Conservation (phyloP, 805 yeast genomes). For the Wickerhamomyces hampshirensis region DNA sequence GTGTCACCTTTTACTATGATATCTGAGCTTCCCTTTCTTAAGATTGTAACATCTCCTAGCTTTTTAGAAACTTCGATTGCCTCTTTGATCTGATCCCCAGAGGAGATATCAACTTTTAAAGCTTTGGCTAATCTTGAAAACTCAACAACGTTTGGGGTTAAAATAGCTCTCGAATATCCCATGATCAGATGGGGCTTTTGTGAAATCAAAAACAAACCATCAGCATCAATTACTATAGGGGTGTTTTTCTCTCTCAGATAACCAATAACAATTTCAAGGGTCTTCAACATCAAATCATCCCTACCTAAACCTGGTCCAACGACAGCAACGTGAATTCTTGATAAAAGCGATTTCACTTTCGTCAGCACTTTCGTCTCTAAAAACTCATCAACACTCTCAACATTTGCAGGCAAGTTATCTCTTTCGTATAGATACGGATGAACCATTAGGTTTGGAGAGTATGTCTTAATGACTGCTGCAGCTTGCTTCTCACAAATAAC, state of each 20-base stretch:
- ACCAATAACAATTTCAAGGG: constrained; percentile 52
- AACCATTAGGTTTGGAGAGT: constrained; percentile 93
- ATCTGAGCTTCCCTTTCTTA: constrained; percentile 73
- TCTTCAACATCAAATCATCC: constrained; percentile 59
- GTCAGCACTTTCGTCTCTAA: constrained; percentile 46
- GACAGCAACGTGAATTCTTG: constrained; percentile 73
- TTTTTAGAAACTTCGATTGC: constrained; percentile 40
- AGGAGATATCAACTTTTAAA: constrained; percentile 28
- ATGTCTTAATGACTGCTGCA: constrained; percentile 74
- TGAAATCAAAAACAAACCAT: constrained; percentile 68
- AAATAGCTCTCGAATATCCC: constrained; percentile 54
- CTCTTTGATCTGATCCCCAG: constrained; percentile 7
- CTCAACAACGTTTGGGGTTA: constrained; percentile 91
- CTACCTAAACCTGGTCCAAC: constrained; percentile 96
- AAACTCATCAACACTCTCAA: constrained; percentile 18
- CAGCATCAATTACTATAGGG: constrained; percentile 88
- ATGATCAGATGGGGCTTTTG: constrained; percentile 48
- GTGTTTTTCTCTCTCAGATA: constrained; percentile 47
- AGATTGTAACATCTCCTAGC: constrained; percentile 54
- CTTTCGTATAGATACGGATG: constrained; percentile 77
- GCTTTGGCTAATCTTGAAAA: constrained; percentile 63
- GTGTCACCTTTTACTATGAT: constrained; percentile 48
- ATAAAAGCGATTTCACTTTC: constrained; percentile 49
- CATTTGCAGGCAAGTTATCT: constrained; percentile 20
- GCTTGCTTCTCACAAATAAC: constrained; percentile 81